These are phyloP conservation scores for Xylaria acuta DNA, from an alignment of 495 filamentous ascomycete genomes.

Conservation along the genomic window DNA sequence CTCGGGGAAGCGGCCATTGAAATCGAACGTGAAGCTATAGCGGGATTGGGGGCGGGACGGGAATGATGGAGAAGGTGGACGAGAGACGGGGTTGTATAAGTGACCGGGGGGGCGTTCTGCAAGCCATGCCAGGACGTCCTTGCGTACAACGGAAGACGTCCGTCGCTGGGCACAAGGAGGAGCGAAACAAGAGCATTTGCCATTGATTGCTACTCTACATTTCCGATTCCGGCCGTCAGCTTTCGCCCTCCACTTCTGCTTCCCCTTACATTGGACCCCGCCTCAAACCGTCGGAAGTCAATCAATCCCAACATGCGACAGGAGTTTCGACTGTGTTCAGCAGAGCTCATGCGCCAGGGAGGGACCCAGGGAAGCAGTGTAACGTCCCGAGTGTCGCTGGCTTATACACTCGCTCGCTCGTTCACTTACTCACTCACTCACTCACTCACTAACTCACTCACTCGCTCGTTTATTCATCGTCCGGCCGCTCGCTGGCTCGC, in stretches of 20 bases:
- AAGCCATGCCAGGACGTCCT: too few relatives aligned
- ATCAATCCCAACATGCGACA: slow-evolving; percentile 22
- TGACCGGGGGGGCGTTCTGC: too few relatives aligned
- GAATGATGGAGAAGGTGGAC: not conserved
- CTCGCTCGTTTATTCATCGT: slow-evolving; percentile 9
- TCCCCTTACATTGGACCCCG: not conserved
- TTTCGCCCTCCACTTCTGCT: slow-evolving; percentile 9
- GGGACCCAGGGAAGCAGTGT: not conserved
- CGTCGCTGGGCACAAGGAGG: too few relatives aligned
- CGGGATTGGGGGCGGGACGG: slow-evolving; percentile 13
- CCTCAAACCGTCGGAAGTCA: slow-evolving; percentile 14
- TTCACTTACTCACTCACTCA: not conserved
- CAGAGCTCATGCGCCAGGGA: not conserved
- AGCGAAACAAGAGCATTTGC: not conserved
- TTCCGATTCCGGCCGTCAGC: slow-evolving; percentile 17
- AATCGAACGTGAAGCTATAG: not conserved
- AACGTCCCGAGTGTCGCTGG: slow-evolving; percentile 1
- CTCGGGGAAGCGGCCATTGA: slow-evolving; percentile 27
- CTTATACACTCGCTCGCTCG: slow-evolving; percentile 11
- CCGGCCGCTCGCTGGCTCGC: not conserved
- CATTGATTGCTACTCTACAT: not conserved
- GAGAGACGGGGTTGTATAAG: not conserved
- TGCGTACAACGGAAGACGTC: too few relatives aligned
- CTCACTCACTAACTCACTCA: not conserved
- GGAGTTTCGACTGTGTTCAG: slow-evolving; percentile 16